Evolutionary conservation across 1,284 basidiomycete species (phyloP), one percentile per base, ranked within the genome.

Genomic region (Marasmius fiardii): DNA sequence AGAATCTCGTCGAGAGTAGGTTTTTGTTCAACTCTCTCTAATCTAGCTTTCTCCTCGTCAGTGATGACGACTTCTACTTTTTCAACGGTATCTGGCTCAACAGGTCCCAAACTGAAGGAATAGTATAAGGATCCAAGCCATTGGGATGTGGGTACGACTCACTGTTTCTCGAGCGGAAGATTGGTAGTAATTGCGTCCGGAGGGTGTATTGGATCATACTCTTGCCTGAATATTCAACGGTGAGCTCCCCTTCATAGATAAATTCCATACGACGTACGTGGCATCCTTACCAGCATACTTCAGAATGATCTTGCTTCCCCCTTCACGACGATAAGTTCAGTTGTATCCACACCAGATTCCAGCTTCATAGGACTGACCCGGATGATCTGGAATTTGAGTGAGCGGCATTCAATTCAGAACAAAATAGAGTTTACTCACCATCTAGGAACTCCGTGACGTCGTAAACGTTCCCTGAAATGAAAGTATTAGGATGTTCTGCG

Each of bases 161-260:
- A 88, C 86, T 90, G 87, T 66, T 90, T 91, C 58, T 90, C 83
- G 37, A 76, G 76, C 47, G 89, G 88, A 21, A 96, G 76, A 68
- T 95, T 87, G 28, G 86, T 89, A 31, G 85, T 88, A 62, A 95
- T 92, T 1, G 91, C 88, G 63, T 94, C 87, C 3, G 92, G 92
- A 0, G 93, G 93, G 65, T 95, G 93, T 43, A 95, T 93, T 7
- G 89, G 87, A 53, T 92, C 90, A 60, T 92, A 93, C 70, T 90
- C 91, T 60, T 82, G 83, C 0, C 83, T 83, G 58, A 43, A 53
- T 18, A 52, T 18, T 20, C 23, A 55, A 31, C 1, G 8, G 23
- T 47, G 14, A 41, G 34, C 28, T 43, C 24, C 24, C 50, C 11
- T 20, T 20, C n/a, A n/a, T 21, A 44, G 26, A 37, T n/a, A n/a